Conservation (phyloP, 2,329 filamentous ascomycete species). For the Arthrobotrys sphaeroides region DNA sequence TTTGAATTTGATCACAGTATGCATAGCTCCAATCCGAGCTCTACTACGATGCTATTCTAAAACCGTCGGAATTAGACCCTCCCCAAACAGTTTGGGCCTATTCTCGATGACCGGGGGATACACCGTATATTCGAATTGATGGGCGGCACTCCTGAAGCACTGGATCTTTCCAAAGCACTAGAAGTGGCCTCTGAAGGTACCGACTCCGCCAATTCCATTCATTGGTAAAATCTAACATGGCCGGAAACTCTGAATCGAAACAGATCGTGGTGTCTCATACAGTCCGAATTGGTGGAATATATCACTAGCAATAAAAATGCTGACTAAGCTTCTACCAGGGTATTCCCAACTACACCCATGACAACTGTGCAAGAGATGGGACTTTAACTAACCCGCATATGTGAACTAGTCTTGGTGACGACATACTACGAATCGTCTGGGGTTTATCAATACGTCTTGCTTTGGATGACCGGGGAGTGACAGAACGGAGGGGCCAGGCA, state of each 20-base stretch:
- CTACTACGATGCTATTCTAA: conserved; percentile 33
- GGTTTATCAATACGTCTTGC: conserved; percentile 10
- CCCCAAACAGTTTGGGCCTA: conserved; percentile 11
- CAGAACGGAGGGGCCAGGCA: conserved; percentile 18
- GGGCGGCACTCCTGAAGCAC: conserved; percentile 52
- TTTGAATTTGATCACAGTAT: conserved; percentile 64
- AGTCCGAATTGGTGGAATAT: conserved; percentile 29
- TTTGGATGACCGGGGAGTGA: conserved; percentile 18
- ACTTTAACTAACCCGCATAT: not conserved
- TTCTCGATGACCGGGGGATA: conserved; percentile 35
- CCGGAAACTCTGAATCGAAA: not conserved
- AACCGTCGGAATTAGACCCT: not conserved
- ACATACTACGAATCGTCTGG: conserved; percentile 11
- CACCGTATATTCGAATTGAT: conserved; percentile 55
- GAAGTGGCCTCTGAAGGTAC: not conserved
- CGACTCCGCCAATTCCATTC: not conserved
- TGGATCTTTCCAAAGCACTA: conserved; percentile 48
- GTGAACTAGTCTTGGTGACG: not conserved
- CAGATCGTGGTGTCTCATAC: not conserved
- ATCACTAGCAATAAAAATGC: conserved; percentile 20
- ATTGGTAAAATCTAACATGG: not conserved
- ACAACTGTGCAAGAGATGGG: not conserved
- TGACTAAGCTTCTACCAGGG: conserved; percentile 9
- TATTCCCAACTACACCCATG: not conserved
- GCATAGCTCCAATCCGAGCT: conserved; percentile 52